Conservation (phyloP, 169 alveolate genomes). For the Eimeria nieschulzi region DNA sequence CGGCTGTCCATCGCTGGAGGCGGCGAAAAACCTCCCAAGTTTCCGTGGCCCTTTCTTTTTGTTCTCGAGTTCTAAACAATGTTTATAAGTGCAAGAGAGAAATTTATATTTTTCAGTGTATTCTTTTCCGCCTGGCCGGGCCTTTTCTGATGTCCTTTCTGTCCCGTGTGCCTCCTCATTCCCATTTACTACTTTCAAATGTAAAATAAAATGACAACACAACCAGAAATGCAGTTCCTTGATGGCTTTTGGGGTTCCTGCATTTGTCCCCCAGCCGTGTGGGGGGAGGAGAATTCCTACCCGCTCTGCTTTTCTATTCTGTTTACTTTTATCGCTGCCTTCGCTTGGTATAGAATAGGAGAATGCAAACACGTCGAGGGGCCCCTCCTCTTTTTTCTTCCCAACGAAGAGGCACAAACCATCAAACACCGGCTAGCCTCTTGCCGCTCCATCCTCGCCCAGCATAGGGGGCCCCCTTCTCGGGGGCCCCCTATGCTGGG, state of each 20-base stretch:
- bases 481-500: not conserved
- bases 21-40: not conserved
- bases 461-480: not conserved
- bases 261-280: constrained; percentile 12
- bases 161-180: no score
- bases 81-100: no score
- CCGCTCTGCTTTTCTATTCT: not conserved
- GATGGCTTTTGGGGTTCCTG: constrained; percentile 9
- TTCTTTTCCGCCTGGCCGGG: not conserved
- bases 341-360: not conserved
- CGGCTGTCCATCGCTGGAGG: no score
- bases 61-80: not conserved
- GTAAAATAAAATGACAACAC: no score
- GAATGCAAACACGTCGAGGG: not conserved
- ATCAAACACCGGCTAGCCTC: not conserved
- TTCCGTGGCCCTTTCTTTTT: not conserved
- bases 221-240: not conserved
- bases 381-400: not conserved
- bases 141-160: not conserved
- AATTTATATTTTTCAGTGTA: not conserved
- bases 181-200: no score
- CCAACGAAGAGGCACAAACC: not conserved
- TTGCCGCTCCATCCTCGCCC: constrained; percentile 16
- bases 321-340: not conserved
- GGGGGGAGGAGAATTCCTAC: not conserved